Conservation (phyloP, 768 basidiomycete species). For the Hygrocybe punicea region DNA sequence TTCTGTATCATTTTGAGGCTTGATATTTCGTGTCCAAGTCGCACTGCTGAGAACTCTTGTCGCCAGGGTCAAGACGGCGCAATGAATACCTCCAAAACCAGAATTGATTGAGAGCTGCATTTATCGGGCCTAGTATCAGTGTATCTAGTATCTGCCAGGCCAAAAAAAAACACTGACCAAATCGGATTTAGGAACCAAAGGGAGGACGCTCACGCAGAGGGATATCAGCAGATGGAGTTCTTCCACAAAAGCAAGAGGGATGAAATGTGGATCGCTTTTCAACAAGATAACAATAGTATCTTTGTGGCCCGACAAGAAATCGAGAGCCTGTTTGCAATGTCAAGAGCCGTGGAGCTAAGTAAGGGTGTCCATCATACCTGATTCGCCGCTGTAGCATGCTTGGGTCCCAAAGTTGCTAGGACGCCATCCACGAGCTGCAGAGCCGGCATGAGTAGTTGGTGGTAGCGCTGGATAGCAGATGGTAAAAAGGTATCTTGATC, state of each 20-base stretch:
- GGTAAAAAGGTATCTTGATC: conserved; percentile 87
- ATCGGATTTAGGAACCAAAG: conserved; percentile 71
- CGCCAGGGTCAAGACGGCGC: conserved; percentile 70
- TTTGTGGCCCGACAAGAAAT: conserved; percentile 78
- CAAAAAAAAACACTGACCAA: conserved; percentile 55
- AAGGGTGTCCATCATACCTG: conserved; percentile 48
- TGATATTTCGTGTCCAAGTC: conserved; percentile 54
- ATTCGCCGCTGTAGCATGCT: conserved; percentile 62
- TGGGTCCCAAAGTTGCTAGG: conserved; percentile 69
- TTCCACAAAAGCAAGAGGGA: conserved; percentile 64
- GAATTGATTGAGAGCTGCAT: conserved; percentile 56
- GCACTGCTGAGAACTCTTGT: conserved; percentile 64
- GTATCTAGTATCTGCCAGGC: background rate
- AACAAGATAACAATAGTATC: conserved; percentile 82
- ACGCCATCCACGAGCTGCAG: conserved; percentile 78
- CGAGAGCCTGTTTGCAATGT: conserved; percentile 52
- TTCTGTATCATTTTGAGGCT: conserved; percentile 67
- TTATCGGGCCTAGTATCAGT: background rate
- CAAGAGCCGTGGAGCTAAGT: background rate
- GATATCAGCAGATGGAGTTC: conserved; percentile 78
- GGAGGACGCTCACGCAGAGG: conserved; percentile 64
- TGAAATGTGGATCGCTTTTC: conserved; percentile 63
- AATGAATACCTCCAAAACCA: conserved; percentile 84
- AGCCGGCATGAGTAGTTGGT: conserved; percentile 84
- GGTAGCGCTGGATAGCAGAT: conserved; percentile 82